phyloP scores from a whole-genome alignment of 1,139 yeast genomes.

The Hyphopichia burtonii region DNA sequence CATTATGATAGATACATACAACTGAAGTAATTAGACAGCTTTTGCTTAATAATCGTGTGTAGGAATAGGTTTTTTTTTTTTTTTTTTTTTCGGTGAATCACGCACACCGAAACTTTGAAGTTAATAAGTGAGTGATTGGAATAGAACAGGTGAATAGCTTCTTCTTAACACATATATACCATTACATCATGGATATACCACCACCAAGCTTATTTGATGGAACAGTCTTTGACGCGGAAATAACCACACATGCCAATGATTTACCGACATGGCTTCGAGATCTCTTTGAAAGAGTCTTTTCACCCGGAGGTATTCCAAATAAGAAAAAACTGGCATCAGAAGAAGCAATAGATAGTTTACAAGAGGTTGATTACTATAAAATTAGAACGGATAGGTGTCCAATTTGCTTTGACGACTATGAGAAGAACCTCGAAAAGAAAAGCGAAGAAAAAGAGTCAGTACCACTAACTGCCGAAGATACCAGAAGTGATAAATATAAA shows the following conservation, averaged over 20 bases:
- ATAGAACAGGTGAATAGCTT: neutral
- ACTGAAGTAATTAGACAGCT: too few species aligned
- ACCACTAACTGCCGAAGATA: neutral
- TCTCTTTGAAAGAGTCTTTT: constrained; percentile 36
- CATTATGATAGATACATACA: too few species aligned
- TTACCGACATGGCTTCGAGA: constrained; percentile 43
- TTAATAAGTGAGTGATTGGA: neutral
- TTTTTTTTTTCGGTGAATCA: neutral
- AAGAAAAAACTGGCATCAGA: constrained; percentile 35
- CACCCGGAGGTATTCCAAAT: constrained; percentile 26
- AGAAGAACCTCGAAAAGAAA: neutral
- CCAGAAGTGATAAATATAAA: neutral
- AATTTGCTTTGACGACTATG: constrained; percentile 41
- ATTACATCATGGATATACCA: neutral
- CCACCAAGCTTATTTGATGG: constrained; percentile 15
- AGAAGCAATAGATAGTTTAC: constrained; percentile 38
- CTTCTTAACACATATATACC: too few species aligned
- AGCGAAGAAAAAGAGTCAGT: neutral
- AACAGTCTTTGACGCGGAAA: constrained; percentile 27
- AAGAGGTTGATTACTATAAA: constrained; percentile 20
- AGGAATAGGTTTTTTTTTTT: neutral
- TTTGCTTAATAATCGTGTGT: neutral
- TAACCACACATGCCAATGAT: constrained; percentile 17
- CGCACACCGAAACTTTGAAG: neutral
- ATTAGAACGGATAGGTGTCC: constrained; percentile 35